phyloP scores from a whole-genome alignment of 2,329 filamentous ascomycete species.

The Paecilomyces dactylethromorphus region DNA sequence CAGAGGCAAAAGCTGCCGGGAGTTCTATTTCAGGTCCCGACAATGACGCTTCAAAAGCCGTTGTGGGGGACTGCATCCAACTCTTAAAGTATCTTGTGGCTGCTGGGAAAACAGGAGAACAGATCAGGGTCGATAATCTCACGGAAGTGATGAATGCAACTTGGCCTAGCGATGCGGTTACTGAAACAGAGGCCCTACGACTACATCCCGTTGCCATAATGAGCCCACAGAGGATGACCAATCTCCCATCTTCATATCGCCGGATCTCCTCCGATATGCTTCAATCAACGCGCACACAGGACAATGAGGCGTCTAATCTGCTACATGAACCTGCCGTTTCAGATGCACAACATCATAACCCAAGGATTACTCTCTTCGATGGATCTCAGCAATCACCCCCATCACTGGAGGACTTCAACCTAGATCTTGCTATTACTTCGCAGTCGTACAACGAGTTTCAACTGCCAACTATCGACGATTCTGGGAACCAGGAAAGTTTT shows the following conservation, averaged over 20 bases:
- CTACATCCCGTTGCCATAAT: background rate
- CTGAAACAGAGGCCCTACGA: background rate
- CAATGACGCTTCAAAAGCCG: background rate
- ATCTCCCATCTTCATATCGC: no score
- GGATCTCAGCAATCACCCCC: background rate
- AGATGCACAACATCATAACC: background rate
- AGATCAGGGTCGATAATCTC: constrained; percentile 4
- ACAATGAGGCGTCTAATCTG: no score
- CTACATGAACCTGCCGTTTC: background rate
- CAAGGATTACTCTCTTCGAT: background rate
- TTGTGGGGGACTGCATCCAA: background rate
- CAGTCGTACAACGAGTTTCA: background rate
- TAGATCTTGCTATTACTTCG: constrained; percentile 3
- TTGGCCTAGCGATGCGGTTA: background rate
- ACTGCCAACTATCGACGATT: no score
- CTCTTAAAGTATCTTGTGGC: constrained; percentile 1
- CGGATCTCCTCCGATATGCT: no score
- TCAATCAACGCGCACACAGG: no score
- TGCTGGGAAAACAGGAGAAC: constrained; percentile 2
- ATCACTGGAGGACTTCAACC: constrained; percentile 1
- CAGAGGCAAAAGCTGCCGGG: constrained; percentile 1
- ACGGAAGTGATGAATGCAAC: background rate
- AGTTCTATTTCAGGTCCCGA: background rate
- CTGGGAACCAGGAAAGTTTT: no score
- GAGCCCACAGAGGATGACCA: no score